Conservation (phyloP, 2,329 filamentous ascomycete species). For the Ampelomyces quisqualis region DNA sequence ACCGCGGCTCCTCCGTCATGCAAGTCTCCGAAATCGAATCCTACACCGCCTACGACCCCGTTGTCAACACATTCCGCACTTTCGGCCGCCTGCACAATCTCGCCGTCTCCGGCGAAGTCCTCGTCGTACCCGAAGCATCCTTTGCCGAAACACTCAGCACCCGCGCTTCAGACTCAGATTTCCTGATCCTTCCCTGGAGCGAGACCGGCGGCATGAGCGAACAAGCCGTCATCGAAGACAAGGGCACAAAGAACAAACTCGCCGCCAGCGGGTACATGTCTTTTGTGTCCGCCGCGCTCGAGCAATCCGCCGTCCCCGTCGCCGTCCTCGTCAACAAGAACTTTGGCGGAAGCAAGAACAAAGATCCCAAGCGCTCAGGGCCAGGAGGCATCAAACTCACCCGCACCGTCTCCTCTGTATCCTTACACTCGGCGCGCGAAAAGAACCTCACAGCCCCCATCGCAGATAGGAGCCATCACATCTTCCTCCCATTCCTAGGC, state of each 20-base stretch:
- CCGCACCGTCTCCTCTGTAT: constrained; percentile 36
- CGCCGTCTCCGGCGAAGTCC: constrained; percentile 76
- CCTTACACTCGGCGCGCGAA: constrained; percentile 59
- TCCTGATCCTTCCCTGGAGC: constrained; percentile 86
- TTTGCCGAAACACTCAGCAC: constrained; percentile 76
- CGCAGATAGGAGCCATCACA: constrained; percentile 71
- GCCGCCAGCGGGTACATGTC: constrained; percentile 64
- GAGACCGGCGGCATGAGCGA: constrained; percentile 76
- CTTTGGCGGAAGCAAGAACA: constrained; percentile 55
- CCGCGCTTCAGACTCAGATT: constrained; percentile 61
- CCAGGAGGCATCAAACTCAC: constrained; percentile 25
- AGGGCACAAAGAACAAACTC: constrained; percentile 61
- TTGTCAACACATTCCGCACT: constrained; percentile 87
- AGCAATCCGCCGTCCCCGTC: constrained; percentile 64
- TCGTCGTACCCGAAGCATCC: constrained; percentile 72
- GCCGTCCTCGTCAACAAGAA: constrained; percentile 79
- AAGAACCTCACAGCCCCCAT: constrained; percentile 57
- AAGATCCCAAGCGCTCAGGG: constrained; percentile 31
- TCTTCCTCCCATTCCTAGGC: constrained; percentile 86
- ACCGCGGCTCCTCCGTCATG: constrained; percentile 95
- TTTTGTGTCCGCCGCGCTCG: constrained; percentile 71
- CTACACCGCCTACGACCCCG: constrained; percentile 65
- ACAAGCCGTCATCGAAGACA: constrained; percentile 51
- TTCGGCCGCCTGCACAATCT: constrained; percentile 84
- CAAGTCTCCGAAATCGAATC: constrained; percentile 82